These are phyloP conservation scores for Colletotrichum coccodes DNA, from an alignment of 2,329 filamentous ascomycete genomes.

Conservation along the genomic window DNA sequence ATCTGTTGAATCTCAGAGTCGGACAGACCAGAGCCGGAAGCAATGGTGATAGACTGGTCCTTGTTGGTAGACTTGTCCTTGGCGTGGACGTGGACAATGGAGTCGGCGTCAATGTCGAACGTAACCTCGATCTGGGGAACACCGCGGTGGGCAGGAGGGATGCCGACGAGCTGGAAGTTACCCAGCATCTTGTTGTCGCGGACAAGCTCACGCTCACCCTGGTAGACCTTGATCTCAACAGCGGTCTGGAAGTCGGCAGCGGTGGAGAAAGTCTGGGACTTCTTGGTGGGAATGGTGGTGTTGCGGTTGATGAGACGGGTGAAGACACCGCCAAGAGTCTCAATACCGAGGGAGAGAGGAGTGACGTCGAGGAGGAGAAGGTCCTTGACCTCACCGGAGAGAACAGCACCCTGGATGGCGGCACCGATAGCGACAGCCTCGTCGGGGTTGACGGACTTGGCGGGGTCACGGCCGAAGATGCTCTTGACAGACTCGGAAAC, in stretches of 20 bases:
- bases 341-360: slow-evolving; percentile 95
- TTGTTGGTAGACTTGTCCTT: slow-evolving; percentile 99
- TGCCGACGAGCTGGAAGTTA: slow-evolving; percentile 99
- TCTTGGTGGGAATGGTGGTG: slow-evolving; percentile 99
- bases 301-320: slow-evolving; percentile 98
- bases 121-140: slow-evolving; percentile 97
- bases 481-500: slow-evolving; percentile 94
- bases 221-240: slow-evolving; percentile 99
- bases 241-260: slow-evolving; percentile 98
- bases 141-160: slow-evolving; percentile 94
- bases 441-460: slow-evolving; percentile 98
- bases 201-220: slow-evolving; percentile 99
- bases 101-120: slow-evolving; percentile 98
- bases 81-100: slow-evolving; percentile 96
- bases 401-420: slow-evolving; percentile 95
- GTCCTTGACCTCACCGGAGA: slow-evolving; percentile 96
- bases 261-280: slow-evolving; percentile 98
- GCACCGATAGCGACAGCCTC: slow-evolving; percentile 98
- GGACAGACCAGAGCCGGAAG: slow-evolving; percentile 95
- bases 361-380: slow-evolving; percentile 95
- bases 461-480: slow-evolving; percentile 95
- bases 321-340: slow-evolving; percentile 98
- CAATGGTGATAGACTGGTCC: slow-evolving; percentile 99
- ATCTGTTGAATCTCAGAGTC: slow-evolving; percentile 96
- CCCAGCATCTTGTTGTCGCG: slow-evolving; percentile 98